Conservation (phyloP, 2,329 filamentous ascomycete species). For the Sporothrix mexicana region DNA sequence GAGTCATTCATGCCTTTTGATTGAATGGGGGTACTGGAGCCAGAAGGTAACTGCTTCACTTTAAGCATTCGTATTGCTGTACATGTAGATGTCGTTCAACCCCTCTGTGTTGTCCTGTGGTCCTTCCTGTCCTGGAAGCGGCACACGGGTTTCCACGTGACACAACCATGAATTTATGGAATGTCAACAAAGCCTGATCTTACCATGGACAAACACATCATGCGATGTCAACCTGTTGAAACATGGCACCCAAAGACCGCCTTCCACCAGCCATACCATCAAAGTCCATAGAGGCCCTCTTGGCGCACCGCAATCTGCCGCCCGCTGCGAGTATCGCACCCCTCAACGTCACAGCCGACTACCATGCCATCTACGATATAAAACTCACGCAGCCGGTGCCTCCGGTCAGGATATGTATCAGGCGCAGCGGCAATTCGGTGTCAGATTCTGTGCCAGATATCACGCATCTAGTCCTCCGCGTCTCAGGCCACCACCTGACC, state of each 20-base stretch:
- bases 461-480: neutral
- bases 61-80: too few species aligned
- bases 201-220: neutral
- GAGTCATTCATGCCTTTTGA: too few species aligned
- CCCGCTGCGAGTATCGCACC: neutral
- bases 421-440: too few species aligned
- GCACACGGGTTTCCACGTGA: neutral
- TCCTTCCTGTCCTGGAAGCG: conserved; percentile 2
- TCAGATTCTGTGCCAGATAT: too few species aligned
- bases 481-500: neutral
- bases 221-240: neutral
- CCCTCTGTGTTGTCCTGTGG: neutral
- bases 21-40: too few species aligned
- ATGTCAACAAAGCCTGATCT: neutral
- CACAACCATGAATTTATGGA: too few species aligned
- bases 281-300: neutral
- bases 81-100: neutral
- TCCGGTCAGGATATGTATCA: neutral
- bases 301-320: neutral
- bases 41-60: too few species aligned
- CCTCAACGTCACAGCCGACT: neutral
- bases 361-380: neutral
- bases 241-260: neutral
- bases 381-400: neutral
- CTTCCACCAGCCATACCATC: neutral